These are phyloP conservation scores for Prunus kanzakura DNA, from an alignment of 306 rosid species.

Conservation along the genomic window DNA sequence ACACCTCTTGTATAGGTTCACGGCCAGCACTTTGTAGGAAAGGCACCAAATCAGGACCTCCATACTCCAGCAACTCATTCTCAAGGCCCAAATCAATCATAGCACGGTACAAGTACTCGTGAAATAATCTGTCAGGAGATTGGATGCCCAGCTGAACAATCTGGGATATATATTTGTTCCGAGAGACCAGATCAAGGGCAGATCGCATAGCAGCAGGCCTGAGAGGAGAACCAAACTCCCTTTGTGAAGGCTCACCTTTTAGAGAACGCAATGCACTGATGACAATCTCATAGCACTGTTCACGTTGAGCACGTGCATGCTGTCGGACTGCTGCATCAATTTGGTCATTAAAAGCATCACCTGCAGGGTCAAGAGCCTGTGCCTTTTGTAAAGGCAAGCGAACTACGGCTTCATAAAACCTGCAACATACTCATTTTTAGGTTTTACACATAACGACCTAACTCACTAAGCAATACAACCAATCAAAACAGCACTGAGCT, in stretches of 20 bases:
- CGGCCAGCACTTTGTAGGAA: slow-evolving; percentile 85
- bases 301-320: slow-evolving; percentile 72
- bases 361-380: slow-evolving; percentile 88
- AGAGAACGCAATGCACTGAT: slow-evolving; percentile 76
- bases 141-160: slow-evolving; percentile 94
- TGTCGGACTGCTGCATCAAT: slow-evolving; percentile 76
- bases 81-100: slow-evolving; percentile 97
- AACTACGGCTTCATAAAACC: slow-evolving; percentile 98
- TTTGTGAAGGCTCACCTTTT: slow-evolving; percentile 60
- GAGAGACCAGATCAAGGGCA: slow-evolving; percentile 71
- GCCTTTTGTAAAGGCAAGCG: slow-evolving; percentile 95
- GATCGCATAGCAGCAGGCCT: slow-evolving; percentile 57
- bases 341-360: slow-evolving; percentile 86
- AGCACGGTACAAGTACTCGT: slow-evolving; percentile 77
- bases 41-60: slow-evolving; percentile 93
- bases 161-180: slow-evolving; percentile 77
- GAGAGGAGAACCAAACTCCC: slow-evolving; percentile 80
- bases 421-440: slow-evolving; percentile 37
- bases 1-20: slow-evolving; percentile 76
- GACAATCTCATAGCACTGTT: slow-evolving; percentile 87
- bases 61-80: slow-evolving; percentile 83
- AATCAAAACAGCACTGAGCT: slow-evolving; percentile 1
- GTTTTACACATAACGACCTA: slow-evolving; percentile 25
- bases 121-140: slow-evolving; percentile 87
- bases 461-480: slow-evolving; percentile 7